Evolutionary conservation across 768 basidiomycete species (phyloP).

Genomic region (Leccinum subgranulosum): DNA sequence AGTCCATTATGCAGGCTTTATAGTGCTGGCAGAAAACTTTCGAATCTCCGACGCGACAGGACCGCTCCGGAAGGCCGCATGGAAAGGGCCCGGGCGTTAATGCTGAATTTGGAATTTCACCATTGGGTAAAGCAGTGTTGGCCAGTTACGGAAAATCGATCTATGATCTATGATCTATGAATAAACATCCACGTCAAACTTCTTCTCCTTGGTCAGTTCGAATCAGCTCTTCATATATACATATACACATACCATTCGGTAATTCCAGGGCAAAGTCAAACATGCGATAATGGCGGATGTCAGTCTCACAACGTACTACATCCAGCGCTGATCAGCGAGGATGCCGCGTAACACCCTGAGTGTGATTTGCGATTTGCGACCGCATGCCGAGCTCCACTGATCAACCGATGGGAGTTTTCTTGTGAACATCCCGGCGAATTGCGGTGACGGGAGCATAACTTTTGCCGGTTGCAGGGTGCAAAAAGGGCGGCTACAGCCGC

Average conservation of each 20-base stretch:
- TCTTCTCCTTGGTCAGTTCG: background rate
- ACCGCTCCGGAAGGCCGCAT: constrained; percentile 14
- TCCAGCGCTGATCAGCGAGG: background rate
- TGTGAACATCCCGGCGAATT: background rate
- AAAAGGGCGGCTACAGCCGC: background rate
- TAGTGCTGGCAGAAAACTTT: constrained; percentile 11
- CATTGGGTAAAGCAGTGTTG: constrained; percentile 14
- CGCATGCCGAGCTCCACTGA: background rate
- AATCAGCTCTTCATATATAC: no score
- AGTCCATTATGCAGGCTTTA: constrained; percentile 13
- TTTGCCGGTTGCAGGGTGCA: background rate
- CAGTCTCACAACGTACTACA: background rate
- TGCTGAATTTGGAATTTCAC: constrained; percentile 16
- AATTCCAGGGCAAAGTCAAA: background rate
- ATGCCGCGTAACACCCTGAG: background rate
- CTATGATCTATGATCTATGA: background rate
- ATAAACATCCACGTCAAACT: background rate
- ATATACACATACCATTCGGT: background rate
- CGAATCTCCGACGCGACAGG: constrained; percentile 28
- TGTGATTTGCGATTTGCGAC: background rate
- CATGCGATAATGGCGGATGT: background rate
- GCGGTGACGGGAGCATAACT: background rate
- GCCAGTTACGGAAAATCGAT: constrained; percentile 7
- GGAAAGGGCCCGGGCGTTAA: background rate
- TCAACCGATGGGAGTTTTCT: background rate